phyloP scores from a whole-genome alignment of 1,139 yeast species.

The Pneumocystis oryctolagi region DNA sequence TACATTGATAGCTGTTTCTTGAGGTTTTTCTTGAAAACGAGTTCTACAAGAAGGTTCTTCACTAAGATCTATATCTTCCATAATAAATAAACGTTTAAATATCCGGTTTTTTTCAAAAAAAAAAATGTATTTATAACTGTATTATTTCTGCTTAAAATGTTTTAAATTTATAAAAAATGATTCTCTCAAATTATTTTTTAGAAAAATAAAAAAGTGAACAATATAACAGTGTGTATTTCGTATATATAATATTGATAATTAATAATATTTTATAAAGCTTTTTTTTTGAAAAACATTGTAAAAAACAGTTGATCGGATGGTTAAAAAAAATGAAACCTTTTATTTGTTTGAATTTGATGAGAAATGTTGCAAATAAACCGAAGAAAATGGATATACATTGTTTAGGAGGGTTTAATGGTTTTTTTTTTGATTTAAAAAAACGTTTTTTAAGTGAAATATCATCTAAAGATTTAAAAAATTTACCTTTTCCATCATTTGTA shows the following conservation, averaged over 20 bases:
- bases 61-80: neutral
- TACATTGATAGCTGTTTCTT: neutral
- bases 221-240: neutral
- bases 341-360: neutral
- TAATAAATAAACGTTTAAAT: neutral
- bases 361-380: neutral
- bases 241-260: no score
- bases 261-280: neutral
- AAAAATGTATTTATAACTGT: neutral
- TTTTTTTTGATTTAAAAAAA: neutral
- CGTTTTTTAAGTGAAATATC: neutral
- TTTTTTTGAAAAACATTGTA: neutral
- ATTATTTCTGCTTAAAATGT: neutral
- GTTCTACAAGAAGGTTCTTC: neutral
- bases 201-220: neutral
- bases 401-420: neutral
- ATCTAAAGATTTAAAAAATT: neutral
- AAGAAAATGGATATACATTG: neutral
- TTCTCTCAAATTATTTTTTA: neutral
- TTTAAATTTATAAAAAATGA: no score
- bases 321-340: neutral
- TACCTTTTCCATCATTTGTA: neutral
- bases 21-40: neutral
- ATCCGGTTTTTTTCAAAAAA: neutral
- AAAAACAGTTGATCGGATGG: neutral